A percentile compares a stretch with the other conserved stretches of the same genome.
phyloP scores from a whole-genome alignment of 1,139 yeast species.

The Kodamaea fungicola region DNA sequence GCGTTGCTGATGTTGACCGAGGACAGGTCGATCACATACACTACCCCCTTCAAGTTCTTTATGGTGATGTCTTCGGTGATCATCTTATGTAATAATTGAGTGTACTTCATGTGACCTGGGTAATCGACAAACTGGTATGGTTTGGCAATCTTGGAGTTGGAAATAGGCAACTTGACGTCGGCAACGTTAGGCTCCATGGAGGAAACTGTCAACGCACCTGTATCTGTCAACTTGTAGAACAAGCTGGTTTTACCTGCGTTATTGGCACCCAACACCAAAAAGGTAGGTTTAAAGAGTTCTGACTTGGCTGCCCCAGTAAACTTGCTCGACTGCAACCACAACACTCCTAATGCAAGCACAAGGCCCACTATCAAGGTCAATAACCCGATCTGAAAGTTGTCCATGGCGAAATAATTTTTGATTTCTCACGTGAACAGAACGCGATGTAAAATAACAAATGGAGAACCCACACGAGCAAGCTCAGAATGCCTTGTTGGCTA shows the following conservation, averaged over 20 bases:
- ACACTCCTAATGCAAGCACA: constrained; percentile 13
- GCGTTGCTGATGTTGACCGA: constrained; percentile 30
- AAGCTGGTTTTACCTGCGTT: constrained; percentile 75
- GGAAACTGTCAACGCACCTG: constrained; percentile 32
- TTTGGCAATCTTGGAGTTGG: constrained; percentile 30
- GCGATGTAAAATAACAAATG: constrained; percentile 33
- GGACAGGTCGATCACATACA: constrained; percentile 69
- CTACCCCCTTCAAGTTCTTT: constrained; percentile 54
- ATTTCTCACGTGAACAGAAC: neutral
- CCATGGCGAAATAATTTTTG: constrained; percentile 13
- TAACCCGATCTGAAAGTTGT: constrained; percentile 16
- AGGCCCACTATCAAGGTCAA: constrained; percentile 18
- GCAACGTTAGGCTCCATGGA: constrained; percentile 41
- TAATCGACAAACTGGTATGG: constrained; percentile 61
- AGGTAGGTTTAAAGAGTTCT: constrained; percentile 44
- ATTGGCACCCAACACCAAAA: constrained; percentile 69
- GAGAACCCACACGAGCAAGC: constrained; percentile 90
- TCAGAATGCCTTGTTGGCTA: constrained; percentile 71
- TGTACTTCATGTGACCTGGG: constrained; percentile 83
- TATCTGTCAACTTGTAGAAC: constrained; percentile 34
- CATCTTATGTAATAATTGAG: constrained; percentile 42
- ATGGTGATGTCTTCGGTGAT: constrained; percentile 44
- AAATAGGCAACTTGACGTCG: constrained; percentile 30
- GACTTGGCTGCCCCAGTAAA: constrained; percentile 16
- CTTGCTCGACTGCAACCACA: constrained; percentile 12